Percentiles rank a stretch among this genome's conserved stretches.
phyloP scores from a whole-genome alignment of 768 basidiomycete genomes.

The Xanthoconium stramineum region DNA sequence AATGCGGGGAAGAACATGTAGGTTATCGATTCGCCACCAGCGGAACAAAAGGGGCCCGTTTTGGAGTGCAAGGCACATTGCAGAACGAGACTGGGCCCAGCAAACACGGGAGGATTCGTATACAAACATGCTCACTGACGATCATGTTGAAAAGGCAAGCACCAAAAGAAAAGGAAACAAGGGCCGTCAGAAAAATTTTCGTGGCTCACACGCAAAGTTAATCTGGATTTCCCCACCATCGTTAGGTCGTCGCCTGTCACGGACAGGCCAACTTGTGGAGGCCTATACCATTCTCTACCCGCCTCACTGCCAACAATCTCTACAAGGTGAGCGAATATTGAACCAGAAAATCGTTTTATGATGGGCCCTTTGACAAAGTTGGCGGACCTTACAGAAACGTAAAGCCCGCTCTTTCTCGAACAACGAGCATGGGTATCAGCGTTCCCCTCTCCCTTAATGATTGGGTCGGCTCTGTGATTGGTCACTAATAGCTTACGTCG shows the following conservation, averaged over 20 bases:
- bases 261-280: no score
- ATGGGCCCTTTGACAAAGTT: no score
- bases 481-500: background rate
- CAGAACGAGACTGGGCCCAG: background rate
- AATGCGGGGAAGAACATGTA: constrained; percentile 15
- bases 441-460: no score
- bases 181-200: background rate
- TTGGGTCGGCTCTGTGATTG: no score
- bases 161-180: background rate
- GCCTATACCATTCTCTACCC: no score
- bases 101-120: background rate
- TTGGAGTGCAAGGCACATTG: constrained; percentile 1
- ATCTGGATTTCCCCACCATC: background rate
- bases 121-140: background rate
- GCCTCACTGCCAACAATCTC: no score
- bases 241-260: background rate
- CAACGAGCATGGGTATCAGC: no score
- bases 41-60: constrained; percentile 2
- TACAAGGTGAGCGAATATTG: background rate
- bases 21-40: constrained; percentile 10
- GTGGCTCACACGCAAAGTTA: background rate
- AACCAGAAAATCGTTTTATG: no score
- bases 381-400: no score
- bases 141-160: constrained; percentile 5
- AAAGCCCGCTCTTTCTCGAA: no score